phyloP scores from a whole-genome alignment of 2,329 filamentous ascomycete species.

The Trichoderma sp. region DNA sequence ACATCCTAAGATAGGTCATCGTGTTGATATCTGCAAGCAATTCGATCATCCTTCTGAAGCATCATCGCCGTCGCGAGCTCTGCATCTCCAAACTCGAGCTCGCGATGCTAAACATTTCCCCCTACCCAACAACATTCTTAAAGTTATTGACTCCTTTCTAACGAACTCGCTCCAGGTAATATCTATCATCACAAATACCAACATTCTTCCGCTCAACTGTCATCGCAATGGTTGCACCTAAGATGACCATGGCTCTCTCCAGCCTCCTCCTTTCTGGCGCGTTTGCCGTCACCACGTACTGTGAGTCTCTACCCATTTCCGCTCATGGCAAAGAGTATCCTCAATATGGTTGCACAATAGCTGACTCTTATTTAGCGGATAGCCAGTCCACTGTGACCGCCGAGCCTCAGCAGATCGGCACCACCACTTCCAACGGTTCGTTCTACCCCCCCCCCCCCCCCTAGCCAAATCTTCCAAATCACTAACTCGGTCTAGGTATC shows the following conservation, averaged over 20 bases:
- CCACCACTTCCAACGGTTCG: constrained; percentile 33
- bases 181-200: not conserved
- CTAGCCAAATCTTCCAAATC: not conserved
- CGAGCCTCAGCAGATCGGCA: constrained; percentile 33
- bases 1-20: too few species aligned
- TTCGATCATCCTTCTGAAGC: not conserved
- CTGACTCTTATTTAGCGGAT: constrained; percentile 27
- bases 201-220: not conserved
- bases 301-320: not conserved
- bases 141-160: not conserved
- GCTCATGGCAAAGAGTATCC: not conserved
- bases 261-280: constrained; percentile 24
- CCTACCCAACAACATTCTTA: not conserved
- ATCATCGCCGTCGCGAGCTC: not conserved
- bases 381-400: constrained; percentile 29
- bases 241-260: constrained; percentile 29
- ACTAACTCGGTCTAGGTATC: constrained; percentile 26
- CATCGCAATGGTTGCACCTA: constrained; percentile 29
- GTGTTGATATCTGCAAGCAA: not conserved
- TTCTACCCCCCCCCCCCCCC: not conserved
- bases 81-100: not conserved
- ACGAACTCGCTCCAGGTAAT: not conserved
- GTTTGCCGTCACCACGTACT: not conserved
- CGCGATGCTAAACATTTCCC: not conserved
- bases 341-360: not conserved